Evolutionary conservation across 208 protist genomes (phyloP).

Genomic region (Crithidia acanthocephali): DNA sequence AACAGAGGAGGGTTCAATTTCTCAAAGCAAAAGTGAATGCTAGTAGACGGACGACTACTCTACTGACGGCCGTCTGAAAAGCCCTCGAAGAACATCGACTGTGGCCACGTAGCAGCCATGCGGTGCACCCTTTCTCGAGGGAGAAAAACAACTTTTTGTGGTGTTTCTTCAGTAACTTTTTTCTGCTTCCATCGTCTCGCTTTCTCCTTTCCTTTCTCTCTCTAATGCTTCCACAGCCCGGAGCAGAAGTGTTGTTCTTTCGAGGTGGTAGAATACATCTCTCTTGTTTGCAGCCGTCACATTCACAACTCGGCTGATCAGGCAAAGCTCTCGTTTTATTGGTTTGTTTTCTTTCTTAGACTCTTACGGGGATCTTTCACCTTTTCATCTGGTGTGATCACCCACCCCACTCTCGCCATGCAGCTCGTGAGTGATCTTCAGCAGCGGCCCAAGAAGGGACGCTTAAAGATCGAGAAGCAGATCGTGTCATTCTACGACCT

Average conservation of each 20-base stretch:
- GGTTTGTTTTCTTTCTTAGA: constrained; percentile 27
- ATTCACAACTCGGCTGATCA: too few species aligned
- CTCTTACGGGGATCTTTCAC: background rate
- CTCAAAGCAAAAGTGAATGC: too few species aligned
- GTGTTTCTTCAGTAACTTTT: background rate
- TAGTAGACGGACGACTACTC: too few species aligned
- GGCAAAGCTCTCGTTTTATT: background rate
- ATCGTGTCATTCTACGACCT: constrained; percentile 65
- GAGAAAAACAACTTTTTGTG: too few species aligned
- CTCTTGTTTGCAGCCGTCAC: too few species aligned
- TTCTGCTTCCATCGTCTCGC: background rate
- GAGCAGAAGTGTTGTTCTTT: background rate
- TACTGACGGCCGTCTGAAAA: too few species aligned
- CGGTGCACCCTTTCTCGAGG: too few species aligned
- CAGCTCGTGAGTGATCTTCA: constrained; percentile 82
- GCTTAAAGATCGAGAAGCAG: constrained; percentile 63
- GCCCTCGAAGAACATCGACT: too few species aligned
- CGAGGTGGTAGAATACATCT: constrained; percentile 2
- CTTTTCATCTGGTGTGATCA: too few species aligned
- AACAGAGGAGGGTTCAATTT: too few species aligned
- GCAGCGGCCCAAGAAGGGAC: constrained; percentile 66
- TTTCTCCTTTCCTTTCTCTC: too few species aligned
- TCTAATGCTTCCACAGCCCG: background rate
- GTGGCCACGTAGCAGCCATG: too few species aligned
- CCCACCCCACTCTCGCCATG: constrained; percentile 38